Base-by-base conservation (phyloP, 73 alveolate genomes). In the Strombidium stylifer region DNA sequence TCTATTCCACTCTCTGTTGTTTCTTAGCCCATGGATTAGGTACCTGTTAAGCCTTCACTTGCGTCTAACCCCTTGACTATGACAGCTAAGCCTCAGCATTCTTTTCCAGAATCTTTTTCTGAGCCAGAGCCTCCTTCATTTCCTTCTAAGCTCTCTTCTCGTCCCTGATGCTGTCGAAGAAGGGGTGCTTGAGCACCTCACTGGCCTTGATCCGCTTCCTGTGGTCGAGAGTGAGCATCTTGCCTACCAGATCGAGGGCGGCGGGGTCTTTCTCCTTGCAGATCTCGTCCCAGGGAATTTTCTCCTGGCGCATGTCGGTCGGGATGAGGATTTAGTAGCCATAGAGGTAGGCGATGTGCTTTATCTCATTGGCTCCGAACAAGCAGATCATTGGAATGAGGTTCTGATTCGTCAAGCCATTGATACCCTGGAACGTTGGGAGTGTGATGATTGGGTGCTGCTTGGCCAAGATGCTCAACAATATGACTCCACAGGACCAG, bases 401-500 rank as follows among this genome's bases (percentile, higher is more conserved):
- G 32, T 84, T 88, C 2, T 85, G 72, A 31, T 69, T 70, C 23
- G 79, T 71, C 51, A 84, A 77, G 73, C 83, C 83, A 51, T 82
- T 82, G 34, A 82, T 89, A 69, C 87, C 84, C 41, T 90, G 72
- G 67, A 87, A 72, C 55, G 73, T 80, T 54, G 86, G 86, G 27
- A 86, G 83, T 31, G 91, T 80, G 68, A 94, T 87, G 41, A 94
- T 84, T 2, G 96, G 96, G 36, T 90, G 92, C 49, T 96, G 79
- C 47, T 86, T 79, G 30, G 95, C 80, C 56, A 94, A 60, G 56
- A 90, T 81, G 53, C 90, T 72, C 36, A 94, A 84, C 68, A 94
- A 65, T 21, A 94, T 91, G 0, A 94, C 99, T 10, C 99, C 99
- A 19, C 92, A 85, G 1, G 99, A 96, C 99, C 99, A 94, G 37